Evolutionary conservation across 108 stramenopile genomes (phyloP).

Genomic region (Fistulifera pelliculosa): DNA sequence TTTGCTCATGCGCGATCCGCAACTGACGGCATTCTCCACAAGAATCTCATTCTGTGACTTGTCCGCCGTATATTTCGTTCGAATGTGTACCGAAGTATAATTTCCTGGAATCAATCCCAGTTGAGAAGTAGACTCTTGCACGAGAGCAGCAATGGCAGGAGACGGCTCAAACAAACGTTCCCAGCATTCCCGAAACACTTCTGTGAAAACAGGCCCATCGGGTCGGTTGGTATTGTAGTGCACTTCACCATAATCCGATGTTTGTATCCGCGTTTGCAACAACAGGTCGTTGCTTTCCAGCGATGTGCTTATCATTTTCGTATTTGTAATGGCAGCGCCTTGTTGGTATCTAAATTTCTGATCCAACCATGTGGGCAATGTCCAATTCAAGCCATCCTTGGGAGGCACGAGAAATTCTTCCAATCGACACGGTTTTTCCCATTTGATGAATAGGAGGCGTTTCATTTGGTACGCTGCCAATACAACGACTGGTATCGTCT

Average conservation of each 20-base stretch:
- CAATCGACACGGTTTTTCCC: slow-evolving; percentile 26
- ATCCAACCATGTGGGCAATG: slow-evolving; percentile 10
- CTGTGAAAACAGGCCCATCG: background rate
- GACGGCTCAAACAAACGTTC: background rate
- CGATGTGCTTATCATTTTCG: background rate
- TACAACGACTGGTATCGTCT: slow-evolving; percentile 29
- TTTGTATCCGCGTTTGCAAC: background rate
- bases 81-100: slow-evolving; percentile 24
- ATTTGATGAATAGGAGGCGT: slow-evolving; percentile 37
- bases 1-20: slow-evolving; percentile 18
- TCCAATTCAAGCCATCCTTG: slow-evolving; percentile 25
- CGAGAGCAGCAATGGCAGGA: background rate
- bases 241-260: slow-evolving; percentile 2
- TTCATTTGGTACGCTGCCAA: slow-evolving; percentile 16
- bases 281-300: slow-evolving; percentile 7
- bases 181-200: slow-evolving; percentile 1
- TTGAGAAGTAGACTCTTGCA: background rate
- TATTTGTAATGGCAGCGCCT: background rate
- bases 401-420: slow-evolving; percentile 44
- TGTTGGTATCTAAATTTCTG: background rate
- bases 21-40: slow-evolving; percentile 26
- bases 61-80: slow-evolving; percentile 22
- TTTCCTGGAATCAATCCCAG: background rate
- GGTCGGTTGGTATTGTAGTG: slow-evolving; percentile 5
- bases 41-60: background rate